A percentile compares a stretch with the other conserved stretches of the same genome.
Conservation (phyloP, 306 rosid species). For the Trifolium repens region DNA sequence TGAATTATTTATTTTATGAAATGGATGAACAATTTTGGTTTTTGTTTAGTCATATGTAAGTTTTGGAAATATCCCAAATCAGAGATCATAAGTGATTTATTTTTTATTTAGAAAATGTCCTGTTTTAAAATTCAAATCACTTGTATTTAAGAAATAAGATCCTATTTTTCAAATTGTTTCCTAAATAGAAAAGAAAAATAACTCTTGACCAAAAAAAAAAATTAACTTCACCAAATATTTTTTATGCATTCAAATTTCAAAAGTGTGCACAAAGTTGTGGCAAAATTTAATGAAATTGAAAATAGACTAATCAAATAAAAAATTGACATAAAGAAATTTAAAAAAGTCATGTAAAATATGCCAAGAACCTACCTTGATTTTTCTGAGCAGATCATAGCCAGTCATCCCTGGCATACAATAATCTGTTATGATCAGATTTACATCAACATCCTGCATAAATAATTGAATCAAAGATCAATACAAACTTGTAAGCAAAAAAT, state of each 20-base stretch:
- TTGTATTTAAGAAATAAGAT: slow-evolving; percentile 17
- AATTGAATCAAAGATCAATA: slow-evolving; percentile 28
- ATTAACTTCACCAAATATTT: slow-evolving; percentile 16
- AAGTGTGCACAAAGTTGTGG: neutral
- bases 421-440: slow-evolving; percentile 79
- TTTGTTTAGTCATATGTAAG: slow-evolving; percentile 1
- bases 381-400: slow-evolving; percentile 83
- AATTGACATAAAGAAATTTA: slow-evolving; percentile 1
- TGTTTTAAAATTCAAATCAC: slow-evolving; percentile 28
- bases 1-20: neutral
- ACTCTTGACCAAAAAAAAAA: too few relatives aligned
- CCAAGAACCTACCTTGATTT: slow-evolving; percentile 61
- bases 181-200: slow-evolving; percentile 10
- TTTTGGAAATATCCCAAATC: slow-evolving; percentile 18
- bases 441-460: slow-evolving; percentile 55
- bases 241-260: slow-evolving; percentile 2
- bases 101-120: neutral
- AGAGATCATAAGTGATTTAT: neutral
- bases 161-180: slow-evolving; percentile 36
- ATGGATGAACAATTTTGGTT: slow-evolving; percentile 1
- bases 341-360: neutral
- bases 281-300: slow-evolving; percentile 3
- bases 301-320: slow-evolving; percentile 5
- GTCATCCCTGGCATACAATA: slow-evolving; percentile 93
- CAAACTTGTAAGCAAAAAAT: neutral